phyloP scores from a whole-genome alignment of 768 basidiomycete genomes.

The Hericium alpestre region DNA sequence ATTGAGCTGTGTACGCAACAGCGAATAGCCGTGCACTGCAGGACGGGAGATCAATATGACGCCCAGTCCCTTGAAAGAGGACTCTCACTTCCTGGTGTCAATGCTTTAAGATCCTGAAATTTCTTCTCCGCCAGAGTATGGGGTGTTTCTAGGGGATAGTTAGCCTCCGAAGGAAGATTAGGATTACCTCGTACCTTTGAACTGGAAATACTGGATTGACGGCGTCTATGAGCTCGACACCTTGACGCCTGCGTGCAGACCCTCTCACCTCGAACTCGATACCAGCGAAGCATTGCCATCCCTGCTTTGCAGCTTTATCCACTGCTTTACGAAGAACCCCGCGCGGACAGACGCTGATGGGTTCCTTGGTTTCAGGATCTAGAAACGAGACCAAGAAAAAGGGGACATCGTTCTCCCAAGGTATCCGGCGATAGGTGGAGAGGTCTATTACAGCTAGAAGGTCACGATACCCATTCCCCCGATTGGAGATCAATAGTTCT shows the following conservation, averaged over 20 bases:
- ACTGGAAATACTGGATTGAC: constrained; percentile 67
- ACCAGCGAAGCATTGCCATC: constrained; percentile 67
- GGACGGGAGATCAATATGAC: not conserved
- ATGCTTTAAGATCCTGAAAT: constrained; percentile 59
- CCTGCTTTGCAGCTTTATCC: constrained; percentile 35
- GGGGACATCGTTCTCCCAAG: constrained; percentile 85
- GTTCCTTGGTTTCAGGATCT: constrained; percentile 74
- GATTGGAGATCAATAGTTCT: constrained; percentile 87
- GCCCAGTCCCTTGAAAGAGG: not conserved
- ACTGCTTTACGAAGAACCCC: constrained; percentile 59
- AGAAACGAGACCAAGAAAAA: constrained; percentile 90
- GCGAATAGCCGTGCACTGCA: constrained; percentile 93
- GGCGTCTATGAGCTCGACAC: not conserved
- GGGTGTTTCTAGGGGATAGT: constrained; percentile 57
- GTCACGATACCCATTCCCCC: constrained; percentile 86
- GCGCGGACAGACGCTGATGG: constrained; percentile 76
- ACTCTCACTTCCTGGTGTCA: constrained; percentile 84
- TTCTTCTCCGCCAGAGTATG: constrained; percentile 65
- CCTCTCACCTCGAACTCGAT: constrained; percentile 81
- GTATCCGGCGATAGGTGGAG: constrained; percentile 76
- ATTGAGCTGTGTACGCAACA: constrained; percentile 85
- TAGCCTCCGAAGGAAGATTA: not conserved
- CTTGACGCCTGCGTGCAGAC: not conserved
- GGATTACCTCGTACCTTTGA: constrained; percentile 48
- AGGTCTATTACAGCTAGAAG: constrained; percentile 81